Evolutionary conservation across 2,329 filamentous ascomycete species (phyloP), one percentile per base, ranked within the genome.

Genomic region (Claviceps paspali): DNA sequence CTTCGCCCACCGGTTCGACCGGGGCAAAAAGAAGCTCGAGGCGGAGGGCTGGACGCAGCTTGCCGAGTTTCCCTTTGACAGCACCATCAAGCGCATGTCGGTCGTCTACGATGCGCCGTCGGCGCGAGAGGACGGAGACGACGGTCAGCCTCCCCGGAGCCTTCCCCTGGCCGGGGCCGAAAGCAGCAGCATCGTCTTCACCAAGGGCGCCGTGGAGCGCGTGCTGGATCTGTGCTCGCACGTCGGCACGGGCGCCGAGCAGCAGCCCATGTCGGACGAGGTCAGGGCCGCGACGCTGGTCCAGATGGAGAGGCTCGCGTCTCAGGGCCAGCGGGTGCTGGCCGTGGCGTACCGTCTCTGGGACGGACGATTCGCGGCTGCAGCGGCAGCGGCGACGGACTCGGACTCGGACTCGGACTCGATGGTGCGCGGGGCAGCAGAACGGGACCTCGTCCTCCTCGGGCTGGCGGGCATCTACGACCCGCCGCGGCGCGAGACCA

Each of bases 401-500:
- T n/a, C n/a, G n/a, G n/a, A n/a, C n/a, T n/a, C n/a, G n/a, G n/a
- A n/a, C n/a, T n/a, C n/a, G n/a, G n/a, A n/a, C n/a, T n/a, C n/a
- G n/a, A n/a, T n/a, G n/a, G n/a, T n/a, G n/a, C 80, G 85, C 5
- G 59, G 63, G 5, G 59, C 67, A 4, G 68, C 88, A 11, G 85
- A 92, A 52, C 62, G 64, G 26, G 65, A 73, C 22, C 70, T 94
- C 23, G 70, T 67, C 3, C 82, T 92, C 43, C 70, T 83, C 11
- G 87, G 86, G n/a, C 68, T 94, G 8, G 78, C 82, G 34, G 85
- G 84, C 39, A 79, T 93, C 44, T 88, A 91, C 52, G 85, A 93
- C 47, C 85, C 85, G 3, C 85, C 84, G 38, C 82, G 85, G 2
- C 73, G 76, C 2, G 85, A 92, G 59, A 86, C 85, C 1, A 81